Evolutionary conservation across 306 rosid genomes (phyloP).

Genomic region (Alnus glutinosa): DNA sequence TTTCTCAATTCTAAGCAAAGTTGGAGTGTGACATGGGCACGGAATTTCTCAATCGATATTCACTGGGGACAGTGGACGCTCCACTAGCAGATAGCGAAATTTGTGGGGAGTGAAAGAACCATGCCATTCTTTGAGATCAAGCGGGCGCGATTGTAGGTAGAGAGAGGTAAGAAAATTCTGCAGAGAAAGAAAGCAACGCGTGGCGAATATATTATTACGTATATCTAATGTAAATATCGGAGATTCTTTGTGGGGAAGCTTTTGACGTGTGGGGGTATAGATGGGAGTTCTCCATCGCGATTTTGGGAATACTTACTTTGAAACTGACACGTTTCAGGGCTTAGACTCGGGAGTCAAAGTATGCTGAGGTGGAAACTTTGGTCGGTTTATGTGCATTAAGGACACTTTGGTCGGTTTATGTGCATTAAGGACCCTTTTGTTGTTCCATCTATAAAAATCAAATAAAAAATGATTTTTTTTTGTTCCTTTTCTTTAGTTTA

Average conservation of each 20-base stretch:
- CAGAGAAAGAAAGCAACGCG: slow-evolving; percentile 33
- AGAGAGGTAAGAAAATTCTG: slow-evolving; percentile 28
- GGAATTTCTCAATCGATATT: slow-evolving; percentile 16
- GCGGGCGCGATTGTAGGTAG: slow-evolving; percentile 51
- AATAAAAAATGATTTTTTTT: no score
- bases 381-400: not conserved
- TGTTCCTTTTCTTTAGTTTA: no score
- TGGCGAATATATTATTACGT: not conserved
- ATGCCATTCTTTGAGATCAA: not conserved
- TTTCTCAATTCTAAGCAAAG: slow-evolving; percentile 29
- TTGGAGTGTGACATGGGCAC: slow-evolving; percentile 10
- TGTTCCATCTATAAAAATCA: no score
- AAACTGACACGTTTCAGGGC: slow-evolving; percentile 24
- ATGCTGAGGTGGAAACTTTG: slow-evolving; percentile 15
- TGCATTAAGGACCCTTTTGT: not conserved
- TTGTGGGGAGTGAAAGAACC: slow-evolving; percentile 28
- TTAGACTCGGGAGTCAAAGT: not conserved
- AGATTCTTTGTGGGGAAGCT: slow-evolving; percentile 3
- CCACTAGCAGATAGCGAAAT: slow-evolving; percentile 40
- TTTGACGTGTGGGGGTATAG: not conserved
- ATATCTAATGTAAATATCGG: not conserved
- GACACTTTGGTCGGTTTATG: no score
- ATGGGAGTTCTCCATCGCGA: not conserved
- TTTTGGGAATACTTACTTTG: slow-evolving; percentile 4
- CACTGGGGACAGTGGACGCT: slow-evolving; percentile 40